These are phyloP conservation scores for Quercus wislizeni DNA, from an alignment of 306 rosid species.

Conservation along the genomic window DNA sequence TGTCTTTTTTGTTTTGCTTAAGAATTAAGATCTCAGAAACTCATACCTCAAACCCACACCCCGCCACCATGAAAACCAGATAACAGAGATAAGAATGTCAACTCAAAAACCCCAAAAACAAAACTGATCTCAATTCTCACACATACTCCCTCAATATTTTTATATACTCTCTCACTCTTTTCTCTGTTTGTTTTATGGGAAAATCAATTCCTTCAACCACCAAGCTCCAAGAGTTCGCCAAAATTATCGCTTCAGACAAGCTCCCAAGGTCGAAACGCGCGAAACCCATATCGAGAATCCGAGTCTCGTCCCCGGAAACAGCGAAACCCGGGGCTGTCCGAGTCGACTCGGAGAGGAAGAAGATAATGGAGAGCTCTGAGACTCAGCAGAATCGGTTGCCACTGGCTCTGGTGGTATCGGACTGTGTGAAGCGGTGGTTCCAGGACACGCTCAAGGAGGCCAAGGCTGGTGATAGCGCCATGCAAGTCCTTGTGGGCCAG, in stretches of 20 bases:
- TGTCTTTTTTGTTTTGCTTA: not conserved
- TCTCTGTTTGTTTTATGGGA: slow-evolving; percentile 40
- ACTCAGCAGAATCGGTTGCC: slow-evolving; percentile 41
- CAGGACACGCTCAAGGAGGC: slow-evolving; percentile 84
- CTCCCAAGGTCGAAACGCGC: slow-evolving; percentile 26
- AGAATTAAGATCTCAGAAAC: not conserved
- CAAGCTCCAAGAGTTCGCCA: slow-evolving; percentile 45
- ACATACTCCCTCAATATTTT: not conserved
- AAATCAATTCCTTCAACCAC: slow-evolving; percentile 56
- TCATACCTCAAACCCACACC: too few relatives aligned
- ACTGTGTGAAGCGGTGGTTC: slow-evolving; percentile 79
- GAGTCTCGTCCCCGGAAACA: slow-evolving; percentile 30
- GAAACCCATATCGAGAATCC: slow-evolving; percentile 30
- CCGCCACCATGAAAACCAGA: not conserved
- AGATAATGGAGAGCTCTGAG: slow-evolving; percentile 36
- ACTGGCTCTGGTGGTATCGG: slow-evolving; percentile 64
- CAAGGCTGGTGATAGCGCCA: slow-evolving; percentile 53
- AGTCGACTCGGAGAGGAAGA: slow-evolving; percentile 31
- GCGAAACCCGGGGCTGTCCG: slow-evolving; percentile 26
- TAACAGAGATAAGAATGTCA: not conserved
- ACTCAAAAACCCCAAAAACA: not conserved
- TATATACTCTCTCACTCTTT: not conserved
- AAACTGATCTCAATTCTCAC: not conserved
- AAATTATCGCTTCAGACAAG: slow-evolving; percentile 46
- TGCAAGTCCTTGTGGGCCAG: slow-evolving; percentile 77